These are phyloP conservation scores for Protomyces macrosporus DNA, from an alignment of 1,139 yeast genomes.

Conservation along the genomic window DNA sequence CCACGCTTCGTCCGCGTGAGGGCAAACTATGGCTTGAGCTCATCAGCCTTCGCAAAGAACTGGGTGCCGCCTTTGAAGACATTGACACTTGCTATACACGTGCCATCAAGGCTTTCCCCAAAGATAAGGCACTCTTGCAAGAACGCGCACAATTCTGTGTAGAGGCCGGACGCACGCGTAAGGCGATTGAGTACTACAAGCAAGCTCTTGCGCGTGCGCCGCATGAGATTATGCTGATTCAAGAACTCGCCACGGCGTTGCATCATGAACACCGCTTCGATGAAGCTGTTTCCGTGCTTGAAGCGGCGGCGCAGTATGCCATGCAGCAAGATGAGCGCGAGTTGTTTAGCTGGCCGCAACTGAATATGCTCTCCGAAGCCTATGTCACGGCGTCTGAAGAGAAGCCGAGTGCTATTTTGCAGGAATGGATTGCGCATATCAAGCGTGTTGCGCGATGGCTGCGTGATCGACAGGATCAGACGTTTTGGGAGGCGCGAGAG, in stretches of 20 bases:
- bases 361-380: conserved; percentile 76
- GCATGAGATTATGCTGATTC: conserved; percentile 54
- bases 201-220: conserved; percentile 56
- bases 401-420: conserved; percentile 46
- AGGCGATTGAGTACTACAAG: conserved; percentile 69
- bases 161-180: conserved; percentile 41
- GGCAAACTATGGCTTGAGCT: conserved; percentile 78
- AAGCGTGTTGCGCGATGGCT: conserved; percentile 79
- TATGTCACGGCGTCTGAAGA: conserved; percentile 50
- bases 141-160: conserved; percentile 39
- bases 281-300: conserved; percentile 77
- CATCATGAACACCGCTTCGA: conserved; percentile 67
- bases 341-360: conserved; percentile 75
- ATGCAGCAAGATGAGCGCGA: conserved; percentile 35
- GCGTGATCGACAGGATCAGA: conserved; percentile 59
- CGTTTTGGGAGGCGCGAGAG: conserved; percentile 72
- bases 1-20: conserved; percentile 72
- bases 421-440: conserved; percentile 58
- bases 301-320: conserved; percentile 57
- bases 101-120: conserved; percentile 58
- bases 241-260: conserved; percentile 71
- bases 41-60: conserved; percentile 66
- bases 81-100: conserved; percentile 65
- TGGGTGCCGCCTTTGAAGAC: conserved; percentile 56
- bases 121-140: conserved; percentile 49